Evolutionary conservation across 1,284 basidiomycete genomes (phyloP).

Genomic region (Ustilago shanxiensis): DNA sequence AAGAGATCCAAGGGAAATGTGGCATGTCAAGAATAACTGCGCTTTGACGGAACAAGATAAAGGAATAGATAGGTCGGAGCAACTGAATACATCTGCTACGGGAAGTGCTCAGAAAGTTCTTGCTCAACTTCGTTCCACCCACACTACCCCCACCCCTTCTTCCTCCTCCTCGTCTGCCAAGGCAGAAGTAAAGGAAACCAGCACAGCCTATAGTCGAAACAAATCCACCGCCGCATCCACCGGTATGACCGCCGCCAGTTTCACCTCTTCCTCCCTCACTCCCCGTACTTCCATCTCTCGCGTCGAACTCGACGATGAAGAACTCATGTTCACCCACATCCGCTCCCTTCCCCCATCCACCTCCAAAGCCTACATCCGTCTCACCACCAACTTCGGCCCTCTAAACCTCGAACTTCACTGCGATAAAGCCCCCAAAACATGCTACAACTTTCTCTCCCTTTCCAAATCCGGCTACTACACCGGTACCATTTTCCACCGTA

Average conservation of each 20-base stretch:
- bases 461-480: constrained; percentile 84
- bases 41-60: constrained; percentile 56
- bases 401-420: constrained; percentile 93
- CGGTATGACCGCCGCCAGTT: constrained; percentile 88
- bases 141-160: neutral
- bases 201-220: constrained; percentile 33
- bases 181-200: neutral
- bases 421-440: constrained; percentile 90
- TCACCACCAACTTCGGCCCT: constrained; percentile 88
- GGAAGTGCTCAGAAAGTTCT: constrained; percentile 66
- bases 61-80: constrained; percentile 55
- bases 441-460: constrained; percentile 91
- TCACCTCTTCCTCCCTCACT: constrained; percentile 91
- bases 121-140: constrained; percentile 29
- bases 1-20: constrained; percentile 28
- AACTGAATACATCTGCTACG: constrained; percentile 65
- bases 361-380: constrained; percentile 73
- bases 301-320: constrained; percentile 90
- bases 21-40: constrained; percentile 68
- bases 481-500: constrained; percentile 85
- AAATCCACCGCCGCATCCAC: constrained; percentile 85
- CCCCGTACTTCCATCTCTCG: constrained; percentile 82
- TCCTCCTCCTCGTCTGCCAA: neutral
- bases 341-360: neutral
- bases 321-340: constrained; percentile 82